These are phyloP conservation scores for Lentinus brumalis DNA, from an alignment of 768 basidiomycete genomes.

Conservation along the genomic window DNA sequence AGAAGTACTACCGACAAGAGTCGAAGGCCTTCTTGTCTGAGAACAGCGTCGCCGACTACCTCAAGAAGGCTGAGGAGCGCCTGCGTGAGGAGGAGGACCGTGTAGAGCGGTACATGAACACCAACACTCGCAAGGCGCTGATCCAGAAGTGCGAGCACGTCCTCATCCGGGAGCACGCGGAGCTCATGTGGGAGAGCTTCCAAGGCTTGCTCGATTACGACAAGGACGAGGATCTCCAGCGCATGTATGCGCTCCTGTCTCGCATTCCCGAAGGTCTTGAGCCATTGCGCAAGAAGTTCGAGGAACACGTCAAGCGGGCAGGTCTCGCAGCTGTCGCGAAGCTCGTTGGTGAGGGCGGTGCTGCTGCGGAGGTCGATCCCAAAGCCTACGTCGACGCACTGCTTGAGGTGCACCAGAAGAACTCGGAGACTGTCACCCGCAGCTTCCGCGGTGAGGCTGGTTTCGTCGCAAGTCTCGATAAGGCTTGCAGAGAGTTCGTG, in stretches of 20 bases:
- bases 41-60: conserved; percentile 90
- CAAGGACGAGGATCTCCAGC: conserved; percentile 90
- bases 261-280: conserved; percentile 91
- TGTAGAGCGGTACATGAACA: conserved; percentile 91
- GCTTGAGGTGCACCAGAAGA: conserved; percentile 89
- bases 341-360: conserved; percentile 55
- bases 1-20: conserved; percentile 90
- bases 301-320: conserved; percentile 92
- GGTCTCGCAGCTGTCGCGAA: conserved; percentile 83
- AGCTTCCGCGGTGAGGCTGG: conserved; percentile 93
- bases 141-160: conserved; percentile 88
- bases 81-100: conserved; percentile 94
- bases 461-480: conserved; percentile 91
- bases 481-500: conserved; percentile 94
- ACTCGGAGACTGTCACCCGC: conserved; percentile 82
- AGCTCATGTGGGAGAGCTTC: conserved; percentile 91
- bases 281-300: conserved; percentile 88
- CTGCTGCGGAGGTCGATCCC: conserved; percentile 71
- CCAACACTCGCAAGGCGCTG: conserved; percentile 80
- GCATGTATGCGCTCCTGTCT: conserved; percentile 92
- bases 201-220: conserved; percentile 88
- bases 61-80: conserved; percentile 92
- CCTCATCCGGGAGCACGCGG: conserved; percentile 84
- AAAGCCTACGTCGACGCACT: conserved; percentile 94
- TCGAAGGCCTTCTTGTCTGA: conserved; percentile 87